Conservation (phyloP, 2,329 filamentous ascomycete genomes). For the Malbranchea zuffiana region DNA sequence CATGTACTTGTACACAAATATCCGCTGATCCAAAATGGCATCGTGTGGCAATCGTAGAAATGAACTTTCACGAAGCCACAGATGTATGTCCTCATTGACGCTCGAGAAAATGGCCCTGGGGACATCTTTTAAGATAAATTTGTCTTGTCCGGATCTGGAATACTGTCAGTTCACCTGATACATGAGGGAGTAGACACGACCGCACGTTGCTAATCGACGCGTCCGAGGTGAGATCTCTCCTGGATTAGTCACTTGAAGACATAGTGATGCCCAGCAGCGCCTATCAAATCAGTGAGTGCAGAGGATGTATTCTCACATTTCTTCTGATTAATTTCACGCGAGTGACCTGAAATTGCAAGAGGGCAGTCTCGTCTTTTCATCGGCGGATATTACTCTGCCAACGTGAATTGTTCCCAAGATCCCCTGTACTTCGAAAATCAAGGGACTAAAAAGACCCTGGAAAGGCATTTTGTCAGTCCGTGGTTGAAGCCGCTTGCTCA, state of each 20-base stretch:
- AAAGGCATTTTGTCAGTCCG: no score
- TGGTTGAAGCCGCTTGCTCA: no score
- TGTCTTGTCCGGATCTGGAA: constrained; percentile 16
- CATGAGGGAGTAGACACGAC: constrained; percentile 10
- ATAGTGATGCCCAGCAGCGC: constrained; percentile 22
- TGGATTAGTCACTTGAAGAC: constrained; percentile 24
- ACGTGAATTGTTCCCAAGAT: no score
- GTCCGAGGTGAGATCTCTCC: constrained; percentile 23
- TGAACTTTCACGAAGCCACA: constrained; percentile 24
- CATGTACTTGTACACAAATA: constrained; percentile 39
- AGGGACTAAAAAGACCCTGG: no score
- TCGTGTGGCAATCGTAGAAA: constrained; percentile 32
- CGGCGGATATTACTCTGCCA: no score
- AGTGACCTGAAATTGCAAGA: no score
- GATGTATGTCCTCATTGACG: constrained; percentile 17
- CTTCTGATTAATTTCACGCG: no score
- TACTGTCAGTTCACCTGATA: constrained; percentile 9
- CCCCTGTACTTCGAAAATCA: no score
- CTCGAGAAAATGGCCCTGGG: constrained; percentile 19
- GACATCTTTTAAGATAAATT: constrained; percentile 21
- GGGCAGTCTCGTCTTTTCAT: no score
- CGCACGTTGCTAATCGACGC: constrained; percentile 25
- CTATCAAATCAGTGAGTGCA: constrained; percentile 17
- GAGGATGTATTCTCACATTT: not conserved
- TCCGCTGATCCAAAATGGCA: constrained; percentile 33